Evolutionary conservation across 306 rosid species (phyloP), one percentile per base, ranked within the genome.

Genomic region (Lablab purpureus): DNA sequence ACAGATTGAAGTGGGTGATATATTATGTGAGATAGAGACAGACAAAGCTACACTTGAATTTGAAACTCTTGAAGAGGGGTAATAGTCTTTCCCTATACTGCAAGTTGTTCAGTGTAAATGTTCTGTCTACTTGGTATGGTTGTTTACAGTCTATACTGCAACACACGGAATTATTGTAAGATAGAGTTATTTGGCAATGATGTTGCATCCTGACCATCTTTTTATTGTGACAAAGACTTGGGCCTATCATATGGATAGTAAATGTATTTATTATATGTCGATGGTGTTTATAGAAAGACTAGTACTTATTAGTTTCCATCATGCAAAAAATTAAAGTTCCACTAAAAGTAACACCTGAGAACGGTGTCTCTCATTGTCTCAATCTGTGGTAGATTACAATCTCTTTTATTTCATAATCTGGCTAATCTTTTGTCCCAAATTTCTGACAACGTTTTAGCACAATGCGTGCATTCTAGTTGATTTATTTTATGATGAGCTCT

Each of bases 41-140:
- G 99, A 95, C 83, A 95, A 95, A 86, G 99, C 99, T 71, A 95
- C 99, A 69, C 84, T 95, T 76, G 99, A 95, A 85, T 95, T 90
- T 80, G 99, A 95, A 85, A 67, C 71, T 76, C 93, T 95, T 75
- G 99, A 95, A 86, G 99, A 95, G 88, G 99, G 99, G 99, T 95
- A 91, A 72, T 71, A 27, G 49, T 76, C 80, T 86, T 86, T 89
- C 77, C 78, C 63, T 83, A 43, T 27, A 28, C 78, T 68, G 32
- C 63, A 83, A 58, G 41, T 17, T 22, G 47, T 74, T 56, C 22
- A 17, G 49, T 71, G 55, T 73, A 45, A 58, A 75, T 71, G 40
- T 62, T 58, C 41, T 66, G 40, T 67, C 56, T 72, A 54, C 67
- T 66, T 67, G 78, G 78, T 60, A 49, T 55, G 43, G 60, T 71